A percentile compares a stretch with the other conserved stretches of the same genome.
Evolutionary conservation across 192 early-diverging fungal genomes (phyloP).

Genomic region (Coemansia reversa): DNA sequence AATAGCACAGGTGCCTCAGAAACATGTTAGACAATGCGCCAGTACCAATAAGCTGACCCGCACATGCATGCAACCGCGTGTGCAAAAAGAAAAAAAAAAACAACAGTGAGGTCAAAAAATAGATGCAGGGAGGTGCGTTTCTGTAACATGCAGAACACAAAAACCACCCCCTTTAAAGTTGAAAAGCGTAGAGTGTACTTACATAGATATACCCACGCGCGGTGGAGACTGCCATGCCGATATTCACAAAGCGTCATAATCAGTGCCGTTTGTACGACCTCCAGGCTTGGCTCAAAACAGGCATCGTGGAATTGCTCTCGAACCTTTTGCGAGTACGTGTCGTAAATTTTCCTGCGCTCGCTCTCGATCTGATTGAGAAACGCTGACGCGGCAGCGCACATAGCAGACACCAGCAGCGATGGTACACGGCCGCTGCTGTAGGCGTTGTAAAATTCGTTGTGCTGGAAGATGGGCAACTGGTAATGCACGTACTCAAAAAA

Average conservation of each 20-base stretch:
- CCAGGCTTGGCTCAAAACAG: slow-evolving; percentile 50
- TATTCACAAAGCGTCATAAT: slow-evolving; percentile 58
- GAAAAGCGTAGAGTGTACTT: slow-evolving; percentile 20
- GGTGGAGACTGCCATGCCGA: slow-evolving; percentile 46
- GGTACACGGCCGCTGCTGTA: slow-evolving; percentile 23
- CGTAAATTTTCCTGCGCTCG: slow-evolving; percentile 48
- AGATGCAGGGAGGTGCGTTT: not conserved
- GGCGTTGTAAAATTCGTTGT: slow-evolving; percentile 19
- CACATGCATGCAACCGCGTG: not conserved
- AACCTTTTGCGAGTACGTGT: slow-evolving; percentile 48
- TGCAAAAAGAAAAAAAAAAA: not conserved
- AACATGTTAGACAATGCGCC: not conserved
- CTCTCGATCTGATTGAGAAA: slow-evolving; percentile 51
- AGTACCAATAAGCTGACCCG: not conserved
- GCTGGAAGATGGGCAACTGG: slow-evolving; percentile 49
- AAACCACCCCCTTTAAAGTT: not conserved
- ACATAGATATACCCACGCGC: slow-evolving; percentile 56
- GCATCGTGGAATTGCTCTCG: slow-evolving; percentile 54
- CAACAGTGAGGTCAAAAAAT: not conserved
- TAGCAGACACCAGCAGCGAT: slow-evolving; percentile 41
- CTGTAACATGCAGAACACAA: slow-evolving; percentile 9
- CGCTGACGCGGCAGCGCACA: slow-evolving; percentile 50
- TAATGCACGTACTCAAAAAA: slow-evolving; percentile 49
- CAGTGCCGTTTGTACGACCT: slow-evolving; percentile 54
- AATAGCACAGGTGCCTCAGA: not conserved